A percentile compares a stretch with the other conserved stretches of the same genome.
Conservation (phyloP, 345 rosid species). For the Citrus hindsii region DNA sequence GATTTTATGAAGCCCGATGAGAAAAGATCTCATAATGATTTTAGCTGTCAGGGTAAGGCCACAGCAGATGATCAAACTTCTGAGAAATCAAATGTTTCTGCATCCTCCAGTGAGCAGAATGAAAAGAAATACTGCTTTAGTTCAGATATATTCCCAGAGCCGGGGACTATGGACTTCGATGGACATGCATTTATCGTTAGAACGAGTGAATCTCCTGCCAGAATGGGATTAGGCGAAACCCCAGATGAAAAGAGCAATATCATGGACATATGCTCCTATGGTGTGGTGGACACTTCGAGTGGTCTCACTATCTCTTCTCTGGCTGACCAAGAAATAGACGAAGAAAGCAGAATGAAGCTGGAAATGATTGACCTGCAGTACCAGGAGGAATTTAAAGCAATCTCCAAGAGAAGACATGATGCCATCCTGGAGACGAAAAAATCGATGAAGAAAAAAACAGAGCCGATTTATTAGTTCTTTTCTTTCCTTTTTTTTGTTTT, state of each 20-base stretch:
- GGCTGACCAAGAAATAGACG: slow-evolving; percentile 25
- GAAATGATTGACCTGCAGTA: slow-evolving; percentile 60
- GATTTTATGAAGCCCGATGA: slow-evolving; percentile 24
- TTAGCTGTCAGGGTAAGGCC: neutral
- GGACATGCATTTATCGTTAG: neutral
- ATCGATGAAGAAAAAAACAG: slow-evolving; percentile 31
- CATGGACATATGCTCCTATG: neutral
- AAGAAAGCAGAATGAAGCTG: slow-evolving; percentile 46
- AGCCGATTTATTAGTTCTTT: slow-evolving; percentile 20
- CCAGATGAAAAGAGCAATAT: slow-evolving; percentile 10
- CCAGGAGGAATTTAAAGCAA: slow-evolving; percentile 50
- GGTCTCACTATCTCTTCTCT: slow-evolving; percentile 4
- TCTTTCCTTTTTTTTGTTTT: neutral
- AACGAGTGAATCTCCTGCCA: neutral
- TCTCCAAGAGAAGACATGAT: slow-evolving; percentile 56
- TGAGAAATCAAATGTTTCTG: slow-evolving; percentile 41
- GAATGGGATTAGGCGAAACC: slow-evolving; percentile 5
- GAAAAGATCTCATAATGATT: slow-evolving; percentile 9
- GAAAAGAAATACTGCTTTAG: slow-evolving; percentile 26
- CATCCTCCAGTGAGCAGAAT: slow-evolving; percentile 33
- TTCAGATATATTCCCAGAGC: slow-evolving; percentile 29
- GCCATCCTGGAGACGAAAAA: slow-evolving; percentile 55
- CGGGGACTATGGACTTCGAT: slow-evolving; percentile 15
- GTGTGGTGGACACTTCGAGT: neutral
- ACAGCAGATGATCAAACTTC: slow-evolving; percentile 31